Base-by-base conservation (phyloP, 441 rosid species). In the Lepidium campestre region DNA sequence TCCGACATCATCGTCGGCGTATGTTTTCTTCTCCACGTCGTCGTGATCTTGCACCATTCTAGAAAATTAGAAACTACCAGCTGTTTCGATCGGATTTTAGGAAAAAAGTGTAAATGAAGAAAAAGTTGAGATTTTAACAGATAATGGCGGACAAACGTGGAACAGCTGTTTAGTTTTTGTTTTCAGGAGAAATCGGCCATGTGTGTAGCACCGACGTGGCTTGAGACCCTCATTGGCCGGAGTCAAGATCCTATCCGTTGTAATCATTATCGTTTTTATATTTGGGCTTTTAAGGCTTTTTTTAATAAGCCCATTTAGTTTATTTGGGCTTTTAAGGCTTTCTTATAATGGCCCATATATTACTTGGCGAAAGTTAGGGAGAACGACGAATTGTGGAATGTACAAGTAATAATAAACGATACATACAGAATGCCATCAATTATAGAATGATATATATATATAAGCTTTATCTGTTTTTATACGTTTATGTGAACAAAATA, bases 21-120 rank as follows among this genome's bases (percentile, higher is more conserved):
- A n/a, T 36, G 73, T 1, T 15, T 45, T 61, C 12, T 37, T 39
- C 41, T 55, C 84, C 67, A 70, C 18, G 13, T 61, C 75, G 34
- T 9, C 35, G 13, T 45, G 35, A 53, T 68, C 78, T 53, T 57
- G 78, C 42, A 36, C 80, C 86, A 85, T 82, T 22, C 3, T 52
- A 23, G 31, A 34, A n/a, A 34, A 14, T n/a, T 29, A 17, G 8
- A 42, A 59, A 59, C 39, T 41, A 42, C 0, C 5, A 17, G 10
- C 20, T 31, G 71, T 22, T 49, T 17, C 32, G 66, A 57, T 57
- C 48, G 27, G 67, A 52, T n/a, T 56, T 56, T 41, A 39, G 45
- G 65, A 20, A 14, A 10, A 47, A 15, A 5, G 52, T 27, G 11
- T 29, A 46, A 14, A 2, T 17, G 39, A 35, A 10, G 34, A 17